A percentile compares a stretch with the other conserved stretches of the same genome.
These are phyloP conservation scores for Cordyceps militaris DNA, from an alignment of 2,329 filamentous ascomycete genomes.

Conservation along the genomic window DNA sequence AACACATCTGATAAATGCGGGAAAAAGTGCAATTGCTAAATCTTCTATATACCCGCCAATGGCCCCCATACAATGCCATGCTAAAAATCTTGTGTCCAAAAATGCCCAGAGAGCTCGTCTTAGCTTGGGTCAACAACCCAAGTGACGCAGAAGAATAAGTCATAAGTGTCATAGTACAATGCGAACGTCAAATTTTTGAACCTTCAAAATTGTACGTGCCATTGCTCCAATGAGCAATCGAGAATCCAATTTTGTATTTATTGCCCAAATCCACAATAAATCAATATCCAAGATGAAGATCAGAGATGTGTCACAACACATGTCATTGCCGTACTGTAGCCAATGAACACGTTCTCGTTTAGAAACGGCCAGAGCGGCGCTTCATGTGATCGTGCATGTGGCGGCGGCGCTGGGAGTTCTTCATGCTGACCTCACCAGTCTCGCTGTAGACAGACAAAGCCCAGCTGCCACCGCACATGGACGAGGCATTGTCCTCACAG, in stretches of 20 bases:
- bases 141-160: slow-evolving; percentile 6
- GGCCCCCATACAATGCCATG: slow-evolving; percentile 7
- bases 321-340: neutral
- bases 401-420: slow-evolving; percentile 26
- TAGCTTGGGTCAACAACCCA: neutral
- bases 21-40: neutral
- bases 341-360: neutral
- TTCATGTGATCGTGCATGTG: slow-evolving; percentile 31
- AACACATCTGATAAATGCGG: neutral
- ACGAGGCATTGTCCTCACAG: slow-evolving; percentile 40
- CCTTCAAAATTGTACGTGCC: neutral
- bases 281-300: neutral
- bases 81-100: slow-evolving; percentile 10
- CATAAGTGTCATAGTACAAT: slow-evolving; percentile 10
- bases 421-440: slow-evolving; percentile 25
- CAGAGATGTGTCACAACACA: neutral
- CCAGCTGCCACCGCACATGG: slow-evolving; percentile 45
- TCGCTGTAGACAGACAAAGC: slow-evolving; percentile 39
- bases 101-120: neutral
- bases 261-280: neutral
- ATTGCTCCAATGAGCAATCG: neutral
- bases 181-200: neutral
- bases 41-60: slow-evolving; percentile 4
- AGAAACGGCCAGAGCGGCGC: slow-evolving; percentile 25
- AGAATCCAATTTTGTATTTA: neutral